Evolutionary conservation across 345 rosid species (phyloP), one percentile per base, ranked within the genome.

Genomic region (Anacardium occidentale): DNA sequence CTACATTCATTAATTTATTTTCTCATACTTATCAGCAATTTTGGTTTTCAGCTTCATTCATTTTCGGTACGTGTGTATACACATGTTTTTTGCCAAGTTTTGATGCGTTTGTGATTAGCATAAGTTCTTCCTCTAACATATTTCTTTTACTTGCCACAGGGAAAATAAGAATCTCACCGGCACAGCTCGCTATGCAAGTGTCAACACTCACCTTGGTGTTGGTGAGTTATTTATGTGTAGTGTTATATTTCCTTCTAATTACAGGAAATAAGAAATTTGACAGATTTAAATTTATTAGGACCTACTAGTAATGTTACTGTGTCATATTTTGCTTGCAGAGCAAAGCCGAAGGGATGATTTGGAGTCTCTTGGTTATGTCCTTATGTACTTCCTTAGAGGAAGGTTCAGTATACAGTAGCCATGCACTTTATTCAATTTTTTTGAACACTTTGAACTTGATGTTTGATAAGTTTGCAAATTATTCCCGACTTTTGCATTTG

Each of bases 341-440:
- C 97, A 91, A 88, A 91, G 97, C 81, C 83, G 97, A 64, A 85
- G 97, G 84, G 97, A 91, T 88, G 97, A 91, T 89, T 78, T 91
- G 74, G 97, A 91, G 80, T 91, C 97, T 62, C 89, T 91, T 76
- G 97, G 97, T 79, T 91, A 91, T 57, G 92, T 91, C 68, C 94
- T 91, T 69, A 87, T 91, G 97, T 89, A 91, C 83, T 89, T 89
- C 70, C 79, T 91, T 26, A 86, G 88, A 82, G 97, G 97, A 89
- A 91, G 97, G 97, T 91, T 58, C 74, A 67, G 64, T 76, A 59
- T 68, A 9, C 50, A 56, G 64, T 61, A 44, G 61, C 58, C 24
- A 20, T 40, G 58, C 24, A n/a, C 68, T 67, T 48, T 54, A 22
- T 56, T 57, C 45, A 29, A 34, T 13, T 34, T 52, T 65, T 44